Evolutionary conservation across 169 alveolate genomes (phyloP), one percentile per base, ranked within the genome.

Genomic region (Besnoitia besnoiti): DNA sequence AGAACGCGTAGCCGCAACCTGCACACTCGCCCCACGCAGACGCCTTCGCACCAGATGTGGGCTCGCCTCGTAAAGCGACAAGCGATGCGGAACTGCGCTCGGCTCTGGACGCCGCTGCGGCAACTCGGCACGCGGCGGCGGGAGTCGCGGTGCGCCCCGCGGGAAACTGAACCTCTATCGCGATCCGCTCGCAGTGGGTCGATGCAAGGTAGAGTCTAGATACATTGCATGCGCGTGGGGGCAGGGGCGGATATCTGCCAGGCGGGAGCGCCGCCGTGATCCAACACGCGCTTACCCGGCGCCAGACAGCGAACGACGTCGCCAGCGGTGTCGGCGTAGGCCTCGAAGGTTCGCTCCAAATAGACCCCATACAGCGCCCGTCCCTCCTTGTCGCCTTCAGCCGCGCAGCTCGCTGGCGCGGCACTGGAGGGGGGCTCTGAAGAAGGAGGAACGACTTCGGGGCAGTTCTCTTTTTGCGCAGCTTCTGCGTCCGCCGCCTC

Each of bases 1-100:
- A 77, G 35, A 77, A 77, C 14, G 87, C 87, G 87, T 77, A 77
- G 42, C 87, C 87, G 87, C 87, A 77, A n/a, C 47, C 87, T 77
- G 59, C 40, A 44, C 37, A 10, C 39, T 10, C 46, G 42, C 14
- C 80, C 19, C 7, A 0, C 4, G 87, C n/a, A 77, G 50, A 76
- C 12, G 19, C 35, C 79, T 27, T n/a, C n/a, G n/a, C n/a, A n/a
- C n/a, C n/a, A n/a, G n/a, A n/a, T n/a, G n/a, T n/a, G n/a, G n/a
- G n/a, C n/a, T n/a, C n/a, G n/a, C n/a, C n/a, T n/a, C n/a, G n/a
- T n/a, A n/a, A n/a, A n/a, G n/a, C n/a, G n/a, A n/a, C n/a, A n/a
- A n/a, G n/a, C n/a, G n/a, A n/a, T 16, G 59, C 59, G 59, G 24
- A 7, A 16, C 59, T 49, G 24, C 59, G 16, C 16, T 10, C 59